A percentile compares a stretch with the other conserved stretches of the same genome.
Conservation (phyloP, 2,329 filamentous ascomycete genomes). For the Ophiostoma triangulosporum region DNA sequence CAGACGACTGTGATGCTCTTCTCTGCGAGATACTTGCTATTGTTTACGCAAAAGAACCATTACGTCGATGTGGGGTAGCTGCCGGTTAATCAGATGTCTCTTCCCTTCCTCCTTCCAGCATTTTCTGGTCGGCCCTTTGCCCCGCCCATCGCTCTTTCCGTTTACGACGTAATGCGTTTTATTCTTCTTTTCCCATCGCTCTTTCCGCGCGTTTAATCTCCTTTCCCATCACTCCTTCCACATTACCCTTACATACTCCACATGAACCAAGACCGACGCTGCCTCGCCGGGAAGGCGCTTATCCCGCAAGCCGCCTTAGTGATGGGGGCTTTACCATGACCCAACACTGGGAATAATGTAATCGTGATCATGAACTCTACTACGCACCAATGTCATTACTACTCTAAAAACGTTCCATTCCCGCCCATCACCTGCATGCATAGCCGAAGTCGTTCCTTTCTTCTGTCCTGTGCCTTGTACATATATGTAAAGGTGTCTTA, state of each 20-base stretch:
- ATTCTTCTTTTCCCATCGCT: not conserved
- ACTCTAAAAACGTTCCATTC: not conserved
- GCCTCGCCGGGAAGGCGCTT: too few species aligned
- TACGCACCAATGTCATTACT: too few species aligned
- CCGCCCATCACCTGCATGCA: not conserved
- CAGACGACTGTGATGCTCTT: too few species aligned
- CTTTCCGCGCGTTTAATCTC: too few species aligned
- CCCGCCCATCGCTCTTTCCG: constrained; percentile 6
- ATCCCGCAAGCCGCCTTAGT: too few species aligned
- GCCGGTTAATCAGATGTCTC: not conserved
- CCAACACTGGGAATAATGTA: too few species aligned
- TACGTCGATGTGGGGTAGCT: constrained; percentile 11
- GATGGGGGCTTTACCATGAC: too few species aligned
- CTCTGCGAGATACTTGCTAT: not conserved
- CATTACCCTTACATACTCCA: too few species aligned
- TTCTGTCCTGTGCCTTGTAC: not conserved
- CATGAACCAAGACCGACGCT: not conserved
- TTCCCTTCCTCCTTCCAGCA: not conserved
- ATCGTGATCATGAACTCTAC: too few species aligned
- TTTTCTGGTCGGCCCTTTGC: constrained; percentile 7
- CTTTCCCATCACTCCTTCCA: not conserved
- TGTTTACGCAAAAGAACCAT: constrained; percentile 1
- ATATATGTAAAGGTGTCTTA: constrained; percentile 5
- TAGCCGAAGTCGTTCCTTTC: not conserved
- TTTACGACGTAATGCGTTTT: not conserved